These are phyloP conservation scores for Yarrowia sp. DNA, from an alignment of 805 yeast genomes.

Conservation along the genomic window DNA sequence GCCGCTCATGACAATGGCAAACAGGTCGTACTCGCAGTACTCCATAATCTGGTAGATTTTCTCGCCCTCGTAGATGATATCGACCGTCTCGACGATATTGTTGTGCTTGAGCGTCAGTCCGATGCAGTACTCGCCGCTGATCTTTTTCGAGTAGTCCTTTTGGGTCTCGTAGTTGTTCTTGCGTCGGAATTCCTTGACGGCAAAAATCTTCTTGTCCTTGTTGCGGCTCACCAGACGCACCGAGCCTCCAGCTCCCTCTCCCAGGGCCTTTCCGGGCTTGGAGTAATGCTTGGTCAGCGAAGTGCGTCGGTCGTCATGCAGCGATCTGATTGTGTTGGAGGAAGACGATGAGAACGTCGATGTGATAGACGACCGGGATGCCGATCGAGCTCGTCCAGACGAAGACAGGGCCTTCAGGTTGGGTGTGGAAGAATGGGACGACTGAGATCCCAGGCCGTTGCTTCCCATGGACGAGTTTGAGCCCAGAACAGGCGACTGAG, in stretches of 20 bases:
- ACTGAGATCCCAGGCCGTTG: slow-evolving; percentile 1
- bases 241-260: slow-evolving; percentile 95
- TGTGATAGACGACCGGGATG: slow-evolving; percentile 16
- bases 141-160: slow-evolving; percentile 75
- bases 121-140: slow-evolving; percentile 79
- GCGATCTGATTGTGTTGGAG: slow-evolving; percentile 30
- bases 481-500: slow-evolving; percentile 14
- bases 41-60: slow-evolving; percentile 85
- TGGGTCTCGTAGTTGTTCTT: slow-evolving; percentile 67
- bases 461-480: not conserved
- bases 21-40: slow-evolving; percentile 89
- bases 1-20: slow-evolving; percentile 91
- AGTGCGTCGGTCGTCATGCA: slow-evolving; percentile 51
- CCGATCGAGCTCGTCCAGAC: slow-evolving; percentile 18
- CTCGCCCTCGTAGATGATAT: slow-evolving; percentile 72
- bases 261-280: slow-evolving; percentile 72
- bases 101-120: slow-evolving; percentile 81
- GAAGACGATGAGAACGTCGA: slow-evolving; percentile 31
- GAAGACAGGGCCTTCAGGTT: slow-evolving; percentile 15
- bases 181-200: slow-evolving; percentile 84
- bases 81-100: slow-evolving; percentile 81
- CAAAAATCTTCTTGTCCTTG: slow-evolving; percentile 68
- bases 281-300: slow-evolving; percentile 65
- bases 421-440: slow-evolving; percentile 37
- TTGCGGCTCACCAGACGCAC: slow-evolving; percentile 78